A percentile compares a stretch with the other conserved stretches of the same genome.
Evolutionary conservation across 805 yeast genomes (phyloP).

Genomic region (Schwanniomyces polymorphus): DNA sequence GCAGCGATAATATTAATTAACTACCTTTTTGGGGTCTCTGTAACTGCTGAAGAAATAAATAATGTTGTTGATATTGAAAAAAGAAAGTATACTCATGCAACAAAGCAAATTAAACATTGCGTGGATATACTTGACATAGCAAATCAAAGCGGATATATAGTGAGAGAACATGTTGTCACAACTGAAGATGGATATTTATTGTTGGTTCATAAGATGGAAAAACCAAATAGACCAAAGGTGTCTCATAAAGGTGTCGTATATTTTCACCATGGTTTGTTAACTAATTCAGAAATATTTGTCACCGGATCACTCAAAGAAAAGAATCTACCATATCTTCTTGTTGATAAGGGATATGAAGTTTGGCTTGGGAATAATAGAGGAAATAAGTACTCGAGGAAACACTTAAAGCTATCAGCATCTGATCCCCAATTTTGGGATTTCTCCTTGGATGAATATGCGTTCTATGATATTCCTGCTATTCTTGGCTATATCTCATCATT

Average conservation of each 20-base stretch:
- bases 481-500: conserved; percentile 18
- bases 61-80: neutral
- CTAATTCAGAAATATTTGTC: conserved; percentile 38
- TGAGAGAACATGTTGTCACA: conserved; percentile 29
- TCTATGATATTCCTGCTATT: conserved; percentile 29
- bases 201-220: conserved; percentile 27
- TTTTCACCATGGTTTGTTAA: conserved; percentile 32
- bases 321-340: conserved; percentile 21
- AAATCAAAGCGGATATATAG: conserved; percentile 19
- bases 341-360: conserved; percentile 21
- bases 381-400: conserved; percentile 31
- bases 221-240: neutral
- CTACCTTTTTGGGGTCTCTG: neutral
- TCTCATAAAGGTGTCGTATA: conserved; percentile 17
- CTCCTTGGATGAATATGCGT: conserved; percentile 31
- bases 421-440: conserved; percentile 29
- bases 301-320: conserved; percentile 21
- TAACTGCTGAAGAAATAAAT: neutral
- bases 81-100: neutral
- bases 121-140: conserved; percentile 24
- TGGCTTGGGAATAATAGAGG: conserved; percentile 28
- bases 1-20: neutral
- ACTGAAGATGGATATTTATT: conserved; percentile 28
- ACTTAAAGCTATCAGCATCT: conserved; percentile 21
- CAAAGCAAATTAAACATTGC: conserved; percentile 9